Evolutionary conservation across 768 basidiomycete species (phyloP).

Genomic region (Amanita rimosa): DNA sequence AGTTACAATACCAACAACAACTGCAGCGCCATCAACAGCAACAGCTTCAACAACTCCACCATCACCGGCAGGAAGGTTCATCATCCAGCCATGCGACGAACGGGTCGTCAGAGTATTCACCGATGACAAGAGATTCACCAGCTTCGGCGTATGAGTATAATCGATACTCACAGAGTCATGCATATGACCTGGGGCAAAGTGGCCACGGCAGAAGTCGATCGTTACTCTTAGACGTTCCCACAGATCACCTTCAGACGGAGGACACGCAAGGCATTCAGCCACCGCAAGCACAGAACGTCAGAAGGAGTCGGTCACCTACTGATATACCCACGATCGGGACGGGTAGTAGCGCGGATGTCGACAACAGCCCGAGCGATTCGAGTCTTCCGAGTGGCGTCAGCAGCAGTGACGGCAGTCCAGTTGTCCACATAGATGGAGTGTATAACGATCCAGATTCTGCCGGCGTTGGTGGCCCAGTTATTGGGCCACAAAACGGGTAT

Average conservation of each 20-base stretch:
- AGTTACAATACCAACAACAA: constrained; percentile 3
- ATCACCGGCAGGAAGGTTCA: neutral
- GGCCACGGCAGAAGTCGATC: neutral
- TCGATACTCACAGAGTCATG: neutral
- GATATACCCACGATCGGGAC: neutral
- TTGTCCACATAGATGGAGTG: neutral
- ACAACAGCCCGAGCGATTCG: neutral
- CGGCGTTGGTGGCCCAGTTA: neutral
- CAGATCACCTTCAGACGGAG: neutral
- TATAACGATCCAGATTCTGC: neutral
- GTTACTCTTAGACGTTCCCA: neutral
- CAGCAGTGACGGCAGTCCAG: neutral
- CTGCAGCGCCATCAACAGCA: constrained; percentile 5
- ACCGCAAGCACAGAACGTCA: neutral
- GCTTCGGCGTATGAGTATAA: neutral
- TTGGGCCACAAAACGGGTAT: neutral
- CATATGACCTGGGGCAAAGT: neutral
- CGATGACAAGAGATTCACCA: neutral
- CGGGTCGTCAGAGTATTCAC: neutral
- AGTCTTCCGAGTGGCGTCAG: neutral
- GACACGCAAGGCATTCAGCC: neutral
- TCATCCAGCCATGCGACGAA: neutral
- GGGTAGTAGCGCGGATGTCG: neutral
- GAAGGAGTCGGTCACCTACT: constrained; percentile 2
- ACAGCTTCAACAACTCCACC: neutral